A percentile compares a stretch with the other conserved stretches of the same genome.
Evolutionary conservation across 148 eudicot species (phyloP).

Genomic region (Rhododendron simsii): DNA sequence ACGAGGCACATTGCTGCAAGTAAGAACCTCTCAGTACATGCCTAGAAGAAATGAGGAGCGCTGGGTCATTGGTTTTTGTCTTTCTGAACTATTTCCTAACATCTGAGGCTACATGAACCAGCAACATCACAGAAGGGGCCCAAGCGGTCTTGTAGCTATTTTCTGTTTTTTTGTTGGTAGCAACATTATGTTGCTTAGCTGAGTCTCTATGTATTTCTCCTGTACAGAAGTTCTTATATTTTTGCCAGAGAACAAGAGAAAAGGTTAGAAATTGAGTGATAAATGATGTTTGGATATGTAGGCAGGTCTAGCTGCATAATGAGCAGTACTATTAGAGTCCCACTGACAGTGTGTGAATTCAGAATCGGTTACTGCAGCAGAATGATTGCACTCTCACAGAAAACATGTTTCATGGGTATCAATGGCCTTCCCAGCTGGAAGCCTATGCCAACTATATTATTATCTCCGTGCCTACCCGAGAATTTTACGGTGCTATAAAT

Average conservation of each 20-base stretch:
- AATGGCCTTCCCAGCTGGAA: neutral
- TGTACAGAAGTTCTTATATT: no score
- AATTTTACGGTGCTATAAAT: neutral
- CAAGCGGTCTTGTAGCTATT: neutral
- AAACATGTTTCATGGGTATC: neutral
- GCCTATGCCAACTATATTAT: neutral
- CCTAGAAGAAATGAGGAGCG: no score
- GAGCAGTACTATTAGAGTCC: neutral
- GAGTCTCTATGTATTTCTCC: neutral
- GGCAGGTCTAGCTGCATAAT: neutral
- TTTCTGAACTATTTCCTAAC: no score
- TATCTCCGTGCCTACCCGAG: neutral
- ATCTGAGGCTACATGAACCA: no score
- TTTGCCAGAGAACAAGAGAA: neutral
- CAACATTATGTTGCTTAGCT: neutral
- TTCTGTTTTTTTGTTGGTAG: neutral
- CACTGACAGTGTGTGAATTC: neutral
- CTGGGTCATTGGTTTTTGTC: no score
- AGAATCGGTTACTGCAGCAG: neutral
- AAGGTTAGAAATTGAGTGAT: no score
- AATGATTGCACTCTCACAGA: neutral
- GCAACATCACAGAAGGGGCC: no score
- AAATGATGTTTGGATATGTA: neutral
- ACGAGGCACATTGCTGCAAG: neutral
- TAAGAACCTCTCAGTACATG: no score